Base-by-base conservation (phyloP, 768 basidiomycete genomes). In the Rhodotorula graminis region DNA sequence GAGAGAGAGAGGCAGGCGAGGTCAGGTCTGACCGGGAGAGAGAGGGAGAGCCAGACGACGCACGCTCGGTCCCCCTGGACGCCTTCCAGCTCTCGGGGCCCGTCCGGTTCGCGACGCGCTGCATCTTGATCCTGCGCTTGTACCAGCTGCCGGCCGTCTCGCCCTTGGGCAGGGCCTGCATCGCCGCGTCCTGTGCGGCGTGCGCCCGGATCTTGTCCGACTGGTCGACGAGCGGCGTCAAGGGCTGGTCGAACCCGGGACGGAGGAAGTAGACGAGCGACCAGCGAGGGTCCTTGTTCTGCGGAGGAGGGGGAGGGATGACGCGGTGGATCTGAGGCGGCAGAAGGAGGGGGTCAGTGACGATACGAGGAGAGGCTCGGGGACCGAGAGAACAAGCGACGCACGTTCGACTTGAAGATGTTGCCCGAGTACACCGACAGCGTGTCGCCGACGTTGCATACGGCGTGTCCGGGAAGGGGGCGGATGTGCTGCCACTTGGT, bases 371-470 rank as follows among this genome's bases (percentile, higher is more conserved):
- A 46, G 14, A 46, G 44, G 50, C 15, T 46, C 25, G 25, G 27
- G 50, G 50, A 25, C 4, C 9, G 21, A 23, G 10, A 25, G 12
- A 10, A 7, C 9, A 8, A 25, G 50, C 23, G 25, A 25, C 67
- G 19, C 44, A 73, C 67, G 63, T 73, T 69, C 40, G 67, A 69
- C 50, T 69, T 64, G 60, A 69, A 64, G 64, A 76, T 72, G 14
- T 64, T 64, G 40, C 74, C 74, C 15, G 67, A 63, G 71, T 67
- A 76, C 37, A 76, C 65, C 21, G 67, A 31, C 23, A 72, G 68
- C 8, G 74, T 72, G 56, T 76, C 71, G 57, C 71, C 74, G 56
- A 76, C 67, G 67, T 76, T 76, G 68, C 74, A 76, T 23, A 76
- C 71, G n/a, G 71, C 74, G 65, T 76, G 71, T 8, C 71, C 71